phyloP scores from a whole-genome alignment of 2,329 filamentous ascomycete species.

The Neonectria hederae region DNA sequence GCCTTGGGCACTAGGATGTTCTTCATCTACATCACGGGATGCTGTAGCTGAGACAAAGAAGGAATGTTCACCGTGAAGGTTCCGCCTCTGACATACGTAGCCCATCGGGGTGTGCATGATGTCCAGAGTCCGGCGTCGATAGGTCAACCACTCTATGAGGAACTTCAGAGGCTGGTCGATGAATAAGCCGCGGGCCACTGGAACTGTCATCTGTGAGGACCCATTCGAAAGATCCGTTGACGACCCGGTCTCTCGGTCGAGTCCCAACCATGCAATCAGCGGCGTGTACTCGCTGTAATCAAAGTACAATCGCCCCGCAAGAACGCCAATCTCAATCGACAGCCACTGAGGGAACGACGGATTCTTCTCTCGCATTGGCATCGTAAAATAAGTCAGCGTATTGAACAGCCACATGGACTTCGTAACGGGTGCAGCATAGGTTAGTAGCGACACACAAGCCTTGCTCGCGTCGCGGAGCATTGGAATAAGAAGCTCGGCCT shows the following conservation, averaged over 20 bases:
- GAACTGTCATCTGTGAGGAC: neutral
- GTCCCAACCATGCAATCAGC: slow-evolving; percentile 47
- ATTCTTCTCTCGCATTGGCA: slow-evolving; percentile 55
- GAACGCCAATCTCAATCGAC: slow-evolving; percentile 65
- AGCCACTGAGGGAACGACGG: slow-evolving; percentile 63
- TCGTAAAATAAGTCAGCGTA: slow-evolving; percentile 59
- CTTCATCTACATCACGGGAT: neutral
- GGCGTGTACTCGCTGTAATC: slow-evolving; percentile 56
- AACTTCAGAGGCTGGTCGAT: slow-evolving; percentile 52
- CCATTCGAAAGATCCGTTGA: neutral
- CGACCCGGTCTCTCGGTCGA: neutral
- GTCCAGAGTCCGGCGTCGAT: slow-evolving; percentile 64
- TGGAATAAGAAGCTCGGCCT: slow-evolving; percentile 65
- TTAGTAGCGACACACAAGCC: slow-evolving; percentile 55
- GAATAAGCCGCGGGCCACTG: neutral
- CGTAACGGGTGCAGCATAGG: slow-evolving; percentile 69
- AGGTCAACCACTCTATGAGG: slow-evolving; percentile 64
- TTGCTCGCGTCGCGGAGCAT: slow-evolving; percentile 44
- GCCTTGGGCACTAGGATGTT: neutral
- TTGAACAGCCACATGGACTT: slow-evolving; percentile 69
- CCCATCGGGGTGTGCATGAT: slow-evolving; percentile 68
- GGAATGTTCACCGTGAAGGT: slow-evolving; percentile 54
- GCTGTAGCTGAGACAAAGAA: slow-evolving; percentile 55
- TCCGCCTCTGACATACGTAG: slow-evolving; percentile 59
- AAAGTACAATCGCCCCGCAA: slow-evolving; percentile 70